These are phyloP conservation scores for Yarrowia sp. DNA, from an alignment of 805 yeast genomes.

Conservation along the genomic window DNA sequence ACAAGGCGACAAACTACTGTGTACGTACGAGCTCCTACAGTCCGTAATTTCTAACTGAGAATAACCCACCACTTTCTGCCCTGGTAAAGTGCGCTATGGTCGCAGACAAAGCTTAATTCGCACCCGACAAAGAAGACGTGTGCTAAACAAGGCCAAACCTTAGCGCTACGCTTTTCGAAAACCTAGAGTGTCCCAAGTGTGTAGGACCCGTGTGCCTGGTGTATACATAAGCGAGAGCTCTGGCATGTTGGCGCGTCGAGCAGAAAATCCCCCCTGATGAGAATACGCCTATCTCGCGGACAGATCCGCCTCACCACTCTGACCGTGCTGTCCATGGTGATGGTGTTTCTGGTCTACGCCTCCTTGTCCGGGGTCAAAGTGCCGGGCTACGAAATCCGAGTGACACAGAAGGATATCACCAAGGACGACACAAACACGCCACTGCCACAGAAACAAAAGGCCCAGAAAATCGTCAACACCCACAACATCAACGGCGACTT, in stretches of 20 bases:
- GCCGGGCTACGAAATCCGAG: conserved; percentile 1
- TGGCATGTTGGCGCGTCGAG: background rate
- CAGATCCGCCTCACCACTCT: conserved; percentile 18
- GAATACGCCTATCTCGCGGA: conserved; percentile 24
- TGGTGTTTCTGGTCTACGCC: conserved; percentile 21
- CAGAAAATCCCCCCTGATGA: too few relatives aligned
- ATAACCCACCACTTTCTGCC: too few relatives aligned
- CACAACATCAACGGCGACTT: conserved; percentile 16
- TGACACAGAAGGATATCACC: background rate
- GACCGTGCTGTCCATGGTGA: conserved; percentile 3
- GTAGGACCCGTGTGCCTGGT: conserved; percentile 17
- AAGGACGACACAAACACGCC: too few relatives aligned
- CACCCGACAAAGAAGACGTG: background rate
- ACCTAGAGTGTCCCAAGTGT: background rate
- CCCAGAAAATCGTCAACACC: background rate
- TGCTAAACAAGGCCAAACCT: background rate
- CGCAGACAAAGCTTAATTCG: too few relatives aligned
- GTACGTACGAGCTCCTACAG: too few relatives aligned
- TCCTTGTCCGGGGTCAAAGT: background rate
- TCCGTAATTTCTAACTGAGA: too few relatives aligned
- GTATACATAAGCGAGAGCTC: conserved; percentile 15
- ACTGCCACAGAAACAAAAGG: too few relatives aligned
- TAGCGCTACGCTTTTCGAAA: background rate
- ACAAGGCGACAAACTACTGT: too few relatives aligned
- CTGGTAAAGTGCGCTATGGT: too few relatives aligned